These are phyloP conservation scores for Penicillium egyptiacum DNA, from an alignment of 495 filamentous ascomycete species.

Conservation along the genomic window DNA sequence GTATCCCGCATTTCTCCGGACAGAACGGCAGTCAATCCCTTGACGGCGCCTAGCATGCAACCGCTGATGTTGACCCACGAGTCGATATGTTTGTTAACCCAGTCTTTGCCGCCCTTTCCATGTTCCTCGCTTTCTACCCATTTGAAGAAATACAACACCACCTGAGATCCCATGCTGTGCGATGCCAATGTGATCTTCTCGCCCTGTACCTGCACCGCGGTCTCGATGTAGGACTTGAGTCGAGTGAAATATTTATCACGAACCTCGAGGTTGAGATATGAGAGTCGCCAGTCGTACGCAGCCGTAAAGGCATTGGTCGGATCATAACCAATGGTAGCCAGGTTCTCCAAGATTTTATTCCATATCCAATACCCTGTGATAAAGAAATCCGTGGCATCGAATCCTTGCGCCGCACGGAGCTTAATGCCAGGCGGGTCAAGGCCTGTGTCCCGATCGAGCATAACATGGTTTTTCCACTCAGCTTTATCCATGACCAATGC, in stretches of 20 bases:
- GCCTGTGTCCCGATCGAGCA: conserved; percentile 89
- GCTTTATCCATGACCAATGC: conserved; percentile 91
- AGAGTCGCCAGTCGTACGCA: conserved; percentile 97
- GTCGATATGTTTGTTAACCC: conserved; percentile 89
- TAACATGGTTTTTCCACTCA: conserved; percentile 92
- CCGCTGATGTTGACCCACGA: conserved; percentile 98
- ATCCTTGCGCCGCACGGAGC: conserved; percentile 90
- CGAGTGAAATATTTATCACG: conserved; percentile 92
- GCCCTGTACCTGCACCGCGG: conserved; percentile 62
- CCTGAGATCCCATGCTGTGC: conserved; percentile 96
- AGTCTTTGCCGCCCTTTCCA: conserved; percentile 77
- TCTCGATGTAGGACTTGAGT: conserved; percentile 86
- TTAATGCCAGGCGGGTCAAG: conserved; percentile 92
- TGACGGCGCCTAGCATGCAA: conserved; percentile 94
- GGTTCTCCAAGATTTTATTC: conserved; percentile 96
- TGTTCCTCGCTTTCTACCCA: conserved; percentile 84
- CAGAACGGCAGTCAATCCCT: conserved; percentile 85
- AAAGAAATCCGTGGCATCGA: conserved; percentile 95
- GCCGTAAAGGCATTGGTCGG: conserved; percentile 94
- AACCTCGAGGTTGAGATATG: conserved; percentile 81
- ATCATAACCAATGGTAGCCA: conserved; percentile 94
- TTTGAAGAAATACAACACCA: conserved; percentile 94
- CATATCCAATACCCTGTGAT: conserved; percentile 93
- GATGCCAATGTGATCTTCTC: conserved; percentile 86
- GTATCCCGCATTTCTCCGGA: conserved; percentile 99